Base-by-base conservation (phyloP, 768 basidiomycete genomes). In the Leccinum disarticulatum region DNA sequence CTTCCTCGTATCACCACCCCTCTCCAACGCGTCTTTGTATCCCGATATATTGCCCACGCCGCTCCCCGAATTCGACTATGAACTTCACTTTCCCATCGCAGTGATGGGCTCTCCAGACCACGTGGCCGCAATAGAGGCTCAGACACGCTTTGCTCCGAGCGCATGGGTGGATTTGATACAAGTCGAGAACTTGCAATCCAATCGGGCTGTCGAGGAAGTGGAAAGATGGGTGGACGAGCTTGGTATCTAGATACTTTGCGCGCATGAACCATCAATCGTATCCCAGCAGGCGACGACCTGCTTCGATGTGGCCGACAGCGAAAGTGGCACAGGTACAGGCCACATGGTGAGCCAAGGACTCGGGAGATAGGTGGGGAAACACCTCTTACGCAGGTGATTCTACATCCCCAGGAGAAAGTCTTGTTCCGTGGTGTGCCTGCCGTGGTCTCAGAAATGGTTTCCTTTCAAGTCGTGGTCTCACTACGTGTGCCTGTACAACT, bases 11-110 rank as follows among this genome's bases (percentile, higher is more conserved):
- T 81, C 82, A 25, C 85, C 83, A 17, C 84, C 83, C 1, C 52
- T 75, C 10, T 76, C 78, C 46, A 80, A 83, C 56, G 64, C 68
- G 8, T 68, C 72, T 1, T 66, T 81, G 19, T 54, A 70, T 2
- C 64, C 61, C 13, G 55, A 38, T 35, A 55, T 65, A 30, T 75
- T 81, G 6, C 76, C 78, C 0, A 76, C 74, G 0, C 68, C 70
- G 19, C 65, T 83, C 22, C 61, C 70, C 8, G 84, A 87, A 62
- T 88, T 88, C 65, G 71, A 80, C 59, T 88, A 80, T 63, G 87
- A 87, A 22, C 81, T 83, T 0, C 76, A 76, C 52, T 88, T 88
- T 65, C 87, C 87, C 0, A 78, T 88, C 53, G 82, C 80, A 0
- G 73, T 88, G 36, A 70, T 85, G 67, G 79, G 73, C 3, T 70